Evolutionary conservation across 164 flowering plant genomes (phyloP), one percentile per base, ranked within the genome.

Genomic region (Santalum album): DNA sequence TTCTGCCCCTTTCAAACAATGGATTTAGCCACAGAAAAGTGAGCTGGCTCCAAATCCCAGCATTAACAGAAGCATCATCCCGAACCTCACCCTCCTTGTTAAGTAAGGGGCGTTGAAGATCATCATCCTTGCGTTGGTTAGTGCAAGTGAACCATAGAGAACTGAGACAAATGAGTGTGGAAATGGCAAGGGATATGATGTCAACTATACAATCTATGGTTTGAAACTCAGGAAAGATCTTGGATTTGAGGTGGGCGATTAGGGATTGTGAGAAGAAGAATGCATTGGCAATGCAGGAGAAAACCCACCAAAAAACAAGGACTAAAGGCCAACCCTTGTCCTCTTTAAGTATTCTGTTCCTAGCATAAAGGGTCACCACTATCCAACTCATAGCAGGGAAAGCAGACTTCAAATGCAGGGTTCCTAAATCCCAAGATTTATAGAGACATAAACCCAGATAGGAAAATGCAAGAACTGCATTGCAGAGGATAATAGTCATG

Each of bases 1-100:
- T 34, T 7, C 77, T 66, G 11, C 95, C 90, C 51, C 21, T 61
- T 24, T 50, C 44, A 17, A 90, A 83, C 1, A 90, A 72, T 0
- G 87, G 87, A 48, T 87, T 87, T 7, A 86, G 74, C 97, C 92
- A 90, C 27, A 12, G 54, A 51, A 90, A 87, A 6, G 82, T 81
- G 6, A 83, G 39, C 22, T 58, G 25, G 69, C 87, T 80, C 87
- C 83, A 84, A 40, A 83, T 35, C 16, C 95, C 83, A 29, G 95
- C 82, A 40, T 55, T 60, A 7, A 43, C 49, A 44, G 67, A 83
- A 22, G 62, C 35, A 53, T 53, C 65, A 12, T 24, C 35, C 12
- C 2, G 17, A 6, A 1, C 23, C 1, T 60, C 65, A 23, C 49
- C 34, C 22, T 65, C 72, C 9, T 57, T 56, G 15, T 45, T 53